Evolutionary conservation across 108 stramenopile species (phyloP).

Genomic region (Fragilaria crotonensis): DNA sequence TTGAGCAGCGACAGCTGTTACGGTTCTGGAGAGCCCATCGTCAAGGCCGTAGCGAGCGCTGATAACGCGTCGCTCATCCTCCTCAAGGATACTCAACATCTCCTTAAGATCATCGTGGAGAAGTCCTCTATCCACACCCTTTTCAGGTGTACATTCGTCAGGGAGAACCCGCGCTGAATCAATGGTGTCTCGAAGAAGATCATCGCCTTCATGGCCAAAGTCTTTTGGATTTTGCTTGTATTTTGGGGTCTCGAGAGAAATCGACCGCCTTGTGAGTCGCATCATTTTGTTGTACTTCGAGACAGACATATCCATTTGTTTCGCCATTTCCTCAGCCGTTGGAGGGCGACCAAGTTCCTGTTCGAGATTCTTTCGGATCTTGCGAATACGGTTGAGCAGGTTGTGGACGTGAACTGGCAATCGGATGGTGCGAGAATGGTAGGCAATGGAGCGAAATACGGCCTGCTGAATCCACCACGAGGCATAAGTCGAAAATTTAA

Average conservation of each 20-base stretch:
- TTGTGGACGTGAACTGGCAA: conserved; percentile 98
- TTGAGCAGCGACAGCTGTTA: conserved; percentile 74
- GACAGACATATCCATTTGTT: conserved; percentile 65
- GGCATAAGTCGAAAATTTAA: conserved; percentile 89
- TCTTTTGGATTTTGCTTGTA: conserved; percentile 80
- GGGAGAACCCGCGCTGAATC: conserved; percentile 21
- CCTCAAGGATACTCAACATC: conserved; percentile 73
- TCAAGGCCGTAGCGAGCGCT: conserved; percentile 72
- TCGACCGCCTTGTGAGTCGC: conserved; percentile 58
- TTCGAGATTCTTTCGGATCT: conserved; percentile 50
- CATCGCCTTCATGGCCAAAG: conserved; percentile 70
- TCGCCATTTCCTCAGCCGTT: conserved; percentile 87
- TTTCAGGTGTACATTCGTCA: conserved; percentile 57
- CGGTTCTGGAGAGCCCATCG: conserved; percentile 81
- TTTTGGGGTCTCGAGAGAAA: conserved; percentile 77
- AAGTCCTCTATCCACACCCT: conserved; percentile 59
- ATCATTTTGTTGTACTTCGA: conserved; percentile 83
- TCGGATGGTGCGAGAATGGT: conserved; percentile 89
- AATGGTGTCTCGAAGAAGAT: conserved; percentile 64
- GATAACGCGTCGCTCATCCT: conserved; percentile 69
- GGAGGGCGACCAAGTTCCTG: conserved; percentile 74
- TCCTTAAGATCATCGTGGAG: conserved; percentile 73
- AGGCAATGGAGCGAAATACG: conserved; percentile 85
- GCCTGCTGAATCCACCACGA: conserved; percentile 92
- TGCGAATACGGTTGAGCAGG: conserved; percentile 74